Base-by-base conservation (phyloP, 139 green algal species). In the Medakamo hakoo region DNA sequence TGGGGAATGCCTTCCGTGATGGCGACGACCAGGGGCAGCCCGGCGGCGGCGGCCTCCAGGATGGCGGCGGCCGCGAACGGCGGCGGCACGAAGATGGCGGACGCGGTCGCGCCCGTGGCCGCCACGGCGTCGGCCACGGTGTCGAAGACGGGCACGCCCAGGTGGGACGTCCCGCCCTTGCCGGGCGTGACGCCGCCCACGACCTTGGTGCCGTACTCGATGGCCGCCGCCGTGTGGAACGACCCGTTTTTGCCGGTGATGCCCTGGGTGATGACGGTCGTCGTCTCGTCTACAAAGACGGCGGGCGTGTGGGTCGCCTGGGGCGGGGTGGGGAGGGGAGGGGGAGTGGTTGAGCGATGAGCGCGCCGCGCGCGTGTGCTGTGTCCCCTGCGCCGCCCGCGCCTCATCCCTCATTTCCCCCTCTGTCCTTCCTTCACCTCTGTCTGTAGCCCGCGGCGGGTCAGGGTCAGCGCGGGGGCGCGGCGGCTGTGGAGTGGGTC, bases 221-320 rank as follows among this genome's bases (percentile, higher is more conserved):
- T 97, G 24, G 93, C 92, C 86, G 97, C 91, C 72, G 98, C 76
- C 2, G 84, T 91, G 72, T 99, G 93, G 73, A 98, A 99, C 31
- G 86, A 98, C 32, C 93, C 93, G 55, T 93, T 99, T 80, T 96
- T 97, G 48, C 93, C 93, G 1, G 93, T 99, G 60, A 99, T 75
- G 26, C 93, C 93, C 70, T 95, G 87, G 65, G 80, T 88, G 32
- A 96, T 90, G 18, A 97, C 90, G 63, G 89, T 94, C 5, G 93
- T 99, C 59, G 78, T 82, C 63, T 94, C 93, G 66, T 98, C 82
- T 5, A 98, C 82, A 71, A 98, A 98, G 22, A 98, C 92, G n/a
- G 90, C 89, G 0, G 88, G 88, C 26, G 74, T 52, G 22, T 71
- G 63, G 0, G 68, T 69, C 75, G 85, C 71, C 58, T 26, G 31